Conservation (phyloP, 768 basidiomycete genomes). For the Nevesoporus exiguus region DNA sequence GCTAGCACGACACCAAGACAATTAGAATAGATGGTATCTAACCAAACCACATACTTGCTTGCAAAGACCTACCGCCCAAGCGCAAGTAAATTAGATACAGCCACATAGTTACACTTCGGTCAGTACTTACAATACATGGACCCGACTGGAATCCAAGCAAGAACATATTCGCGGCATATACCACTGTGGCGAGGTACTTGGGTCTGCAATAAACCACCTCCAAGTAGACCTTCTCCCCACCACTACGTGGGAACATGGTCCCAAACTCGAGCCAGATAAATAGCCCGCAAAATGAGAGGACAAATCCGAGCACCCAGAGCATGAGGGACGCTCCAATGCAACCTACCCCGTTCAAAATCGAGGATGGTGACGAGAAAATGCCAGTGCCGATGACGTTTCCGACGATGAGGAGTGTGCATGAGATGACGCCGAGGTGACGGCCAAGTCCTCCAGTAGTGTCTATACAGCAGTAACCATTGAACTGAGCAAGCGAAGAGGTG, state of each 20-base stretch:
- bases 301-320: conserved; percentile 61
- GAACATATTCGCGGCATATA: conserved; percentile 48
- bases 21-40: too few species aligned
- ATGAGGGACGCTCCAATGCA: conserved; percentile 60
- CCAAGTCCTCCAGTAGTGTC: conserved; percentile 54
- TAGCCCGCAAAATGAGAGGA: conserved; percentile 54
- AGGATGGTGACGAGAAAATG: conserved; percentile 62
- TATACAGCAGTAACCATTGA: conserved; percentile 10
- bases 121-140: conserved; percentile 43
- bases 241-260: conserved; percentile 59
- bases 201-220: conserved; percentile 52
- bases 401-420: conserved; percentile 54
- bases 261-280: conserved; percentile 65
- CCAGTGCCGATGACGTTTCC: too few species aligned
- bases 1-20: background rate
- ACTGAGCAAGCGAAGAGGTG: too few species aligned
- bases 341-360: conserved; percentile 52
- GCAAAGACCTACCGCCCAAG: background rate
- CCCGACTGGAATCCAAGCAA: conserved; percentile 41
- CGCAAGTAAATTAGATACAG: background rate
- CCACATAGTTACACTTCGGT: background rate
- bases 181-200: conserved; percentile 44
- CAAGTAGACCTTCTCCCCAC: conserved; percentile 62
- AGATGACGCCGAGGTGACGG: too few species aligned
- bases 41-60: background rate